These are phyloP conservation scores for Geotrichum aggregatum DNA, from an alignment of 1,139 yeast genomes.

Conservation along the genomic window DNA sequence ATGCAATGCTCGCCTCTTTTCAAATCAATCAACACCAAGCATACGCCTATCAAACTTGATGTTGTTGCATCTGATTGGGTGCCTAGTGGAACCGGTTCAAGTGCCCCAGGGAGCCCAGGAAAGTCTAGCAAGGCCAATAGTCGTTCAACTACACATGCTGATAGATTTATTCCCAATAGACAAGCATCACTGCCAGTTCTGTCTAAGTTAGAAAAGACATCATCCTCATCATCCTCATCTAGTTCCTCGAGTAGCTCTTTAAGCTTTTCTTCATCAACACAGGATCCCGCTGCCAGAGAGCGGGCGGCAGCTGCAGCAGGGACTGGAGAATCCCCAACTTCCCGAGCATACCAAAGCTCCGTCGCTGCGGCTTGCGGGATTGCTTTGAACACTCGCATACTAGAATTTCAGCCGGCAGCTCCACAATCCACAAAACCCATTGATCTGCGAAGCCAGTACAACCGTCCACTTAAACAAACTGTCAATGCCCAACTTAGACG, in stretches of 20 bases:
- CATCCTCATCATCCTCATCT: slow-evolving; percentile 19
- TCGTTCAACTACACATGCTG: slow-evolving; percentile 36
- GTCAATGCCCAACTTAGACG: slow-evolving; percentile 55
- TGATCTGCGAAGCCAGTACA: slow-evolving; percentile 46
- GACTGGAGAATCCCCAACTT: slow-evolving; percentile 20
- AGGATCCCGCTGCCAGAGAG: slow-evolving; percentile 2
- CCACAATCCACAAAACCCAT: slow-evolving; percentile 66
- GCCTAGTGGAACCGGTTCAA: slow-evolving; percentile 19
- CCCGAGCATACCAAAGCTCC: slow-evolving; percentile 57
- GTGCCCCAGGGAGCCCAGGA: slow-evolving; percentile 19
- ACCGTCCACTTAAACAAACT: slow-evolving; percentile 46
- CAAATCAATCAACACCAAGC: slow-evolving; percentile 23
- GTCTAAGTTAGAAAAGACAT: slow-evolving; percentile 39
- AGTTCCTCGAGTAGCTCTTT: slow-evolving; percentile 7
- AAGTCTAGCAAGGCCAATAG: slow-evolving; percentile 30
- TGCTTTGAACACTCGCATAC: slow-evolving; percentile 74
- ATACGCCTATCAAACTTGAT: slow-evolving; percentile 48
- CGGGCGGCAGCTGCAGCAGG: slow-evolving; percentile 10
- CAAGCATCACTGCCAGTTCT: slow-evolving; percentile 42
- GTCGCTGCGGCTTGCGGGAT: slow-evolving; percentile 95
- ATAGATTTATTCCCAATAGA: slow-evolving; percentile 51
- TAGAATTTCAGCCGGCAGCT: slow-evolving; percentile 83
- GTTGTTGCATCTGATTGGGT: slow-evolving; percentile 40
- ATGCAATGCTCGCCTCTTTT: slow-evolving; percentile 20
- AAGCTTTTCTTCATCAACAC: slow-evolving; percentile 8